phyloP scores from a whole-genome alignment of 495 filamentous ascomycete species.

The Friedmanniomyces simplex region DNA sequence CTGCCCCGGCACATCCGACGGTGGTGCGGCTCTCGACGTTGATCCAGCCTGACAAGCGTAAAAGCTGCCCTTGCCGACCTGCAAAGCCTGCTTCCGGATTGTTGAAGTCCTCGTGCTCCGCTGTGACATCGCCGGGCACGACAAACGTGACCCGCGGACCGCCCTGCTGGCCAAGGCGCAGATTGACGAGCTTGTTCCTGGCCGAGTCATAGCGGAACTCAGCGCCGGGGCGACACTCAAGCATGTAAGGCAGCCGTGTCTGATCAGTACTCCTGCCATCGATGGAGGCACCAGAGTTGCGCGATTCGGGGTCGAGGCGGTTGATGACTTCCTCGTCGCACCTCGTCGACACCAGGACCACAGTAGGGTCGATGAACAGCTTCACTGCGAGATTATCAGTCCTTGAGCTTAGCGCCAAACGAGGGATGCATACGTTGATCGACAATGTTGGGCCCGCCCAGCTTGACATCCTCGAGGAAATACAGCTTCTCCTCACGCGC shows the following conservation, averaged over 20 bases:
- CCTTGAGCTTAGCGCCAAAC: background rate
- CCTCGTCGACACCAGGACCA: constrained; percentile 62
- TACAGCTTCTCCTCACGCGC: constrained; percentile 63
- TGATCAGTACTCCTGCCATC: constrained; percentile 31
- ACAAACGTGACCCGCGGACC: constrained; percentile 44
- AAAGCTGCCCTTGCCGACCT: constrained; percentile 50
- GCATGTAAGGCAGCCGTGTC: constrained; percentile 51
- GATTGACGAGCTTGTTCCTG: constrained; percentile 53
- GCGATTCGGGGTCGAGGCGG: constrained; percentile 30
- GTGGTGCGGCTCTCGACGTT: constrained; percentile 68
- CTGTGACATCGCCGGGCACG: constrained; percentile 44
- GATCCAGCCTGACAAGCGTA: constrained; percentile 62
- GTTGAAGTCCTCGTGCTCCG: constrained; percentile 36
- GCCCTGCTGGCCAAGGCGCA: constrained; percentile 41
- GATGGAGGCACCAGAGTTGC: constrained; percentile 19
- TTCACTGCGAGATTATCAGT: constrained; percentile 42
- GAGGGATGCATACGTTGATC: constrained; percentile 45
- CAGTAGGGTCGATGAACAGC: constrained; percentile 67
- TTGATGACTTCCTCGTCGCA: constrained; percentile 47
- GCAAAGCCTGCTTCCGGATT: constrained; percentile 41
- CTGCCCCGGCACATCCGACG: constrained; percentile 75
- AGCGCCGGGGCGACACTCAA: constrained; percentile 60
- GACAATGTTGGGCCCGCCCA: constrained; percentile 58
- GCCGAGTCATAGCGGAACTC: constrained; percentile 68
- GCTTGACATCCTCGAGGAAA: constrained; percentile 69